Evolutionary conservation across 2,329 filamentous ascomycete genomes (phyloP).

Genomic region (Microcyclospora tardicrescens): DNA sequence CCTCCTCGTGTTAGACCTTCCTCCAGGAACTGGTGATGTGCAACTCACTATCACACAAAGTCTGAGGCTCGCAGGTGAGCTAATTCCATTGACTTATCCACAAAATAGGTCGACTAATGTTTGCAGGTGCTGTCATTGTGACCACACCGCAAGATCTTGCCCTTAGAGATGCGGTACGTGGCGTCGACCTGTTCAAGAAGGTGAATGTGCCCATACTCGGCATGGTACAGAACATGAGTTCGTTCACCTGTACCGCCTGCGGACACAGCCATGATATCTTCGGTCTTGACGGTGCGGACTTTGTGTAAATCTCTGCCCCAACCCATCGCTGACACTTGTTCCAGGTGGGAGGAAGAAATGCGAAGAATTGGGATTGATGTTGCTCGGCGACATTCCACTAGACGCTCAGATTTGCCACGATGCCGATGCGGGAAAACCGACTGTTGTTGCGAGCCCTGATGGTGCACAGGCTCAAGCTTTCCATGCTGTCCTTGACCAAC

Average conservation of each 20-base stretch:
- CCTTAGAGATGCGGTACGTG: conserved; percentile 80
- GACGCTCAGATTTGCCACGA: conserved; percentile 79
- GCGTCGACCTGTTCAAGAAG: conserved; percentile 84
- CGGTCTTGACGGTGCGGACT: conserved; percentile 19
- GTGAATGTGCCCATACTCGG: conserved; percentile 71
- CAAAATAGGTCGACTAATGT: not conserved
- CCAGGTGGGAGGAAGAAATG: conserved; percentile 56
- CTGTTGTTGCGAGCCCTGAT: conserved; percentile 71
- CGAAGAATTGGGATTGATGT: conserved; percentile 56
- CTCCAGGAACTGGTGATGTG: conserved; percentile 88
- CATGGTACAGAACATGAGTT: conserved; percentile 83
- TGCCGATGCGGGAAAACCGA: conserved; percentile 76
- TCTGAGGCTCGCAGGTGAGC: conserved; percentile 65
- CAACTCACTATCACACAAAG: conserved; percentile 96
- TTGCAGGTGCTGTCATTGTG: conserved; percentile 62
- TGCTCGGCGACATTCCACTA: conserved; percentile 79
- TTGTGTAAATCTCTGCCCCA: too few relatives aligned
- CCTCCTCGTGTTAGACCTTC: conserved; percentile 77
- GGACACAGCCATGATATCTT: conserved; percentile 25
- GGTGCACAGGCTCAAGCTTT: conserved; percentile 64
- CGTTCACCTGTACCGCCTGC: conserved; percentile 62
- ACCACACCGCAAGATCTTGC: conserved; percentile 91
- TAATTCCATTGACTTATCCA: not conserved
- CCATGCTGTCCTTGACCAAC: conserved; percentile 1
- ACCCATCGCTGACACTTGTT: too few relatives aligned